A percentile compares a stretch with the other conserved stretches of the same genome.
Evolutionary conservation across 148 eudicot species (phyloP).

Genomic region (Suaeda aralocaspica): DNA sequence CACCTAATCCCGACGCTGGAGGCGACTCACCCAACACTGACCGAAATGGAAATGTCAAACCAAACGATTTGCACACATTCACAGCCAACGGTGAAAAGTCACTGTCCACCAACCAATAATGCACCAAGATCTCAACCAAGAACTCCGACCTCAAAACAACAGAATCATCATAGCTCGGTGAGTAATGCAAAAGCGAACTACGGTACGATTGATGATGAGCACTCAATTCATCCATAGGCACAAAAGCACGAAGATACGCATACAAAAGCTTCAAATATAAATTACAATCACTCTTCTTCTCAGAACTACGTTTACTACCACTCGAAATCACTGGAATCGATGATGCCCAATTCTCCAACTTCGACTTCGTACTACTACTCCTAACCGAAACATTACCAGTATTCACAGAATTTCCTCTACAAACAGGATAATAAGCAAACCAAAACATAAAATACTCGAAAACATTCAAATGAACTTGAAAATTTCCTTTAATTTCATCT

Average conservation of each 20-base stretch:
- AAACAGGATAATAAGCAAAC: conserved; percentile 96
- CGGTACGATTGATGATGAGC: conserved; percentile 55
- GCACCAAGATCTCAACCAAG: conserved; percentile 52
- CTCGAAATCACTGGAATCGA: conserved; percentile 62
- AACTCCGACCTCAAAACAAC: conserved; percentile 57
- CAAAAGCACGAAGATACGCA: conserved; percentile 61
- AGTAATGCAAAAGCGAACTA: conserved; percentile 75
- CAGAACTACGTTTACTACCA: conserved; percentile 40
- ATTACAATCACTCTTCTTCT: conserved; percentile 48
- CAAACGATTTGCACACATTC: conserved; percentile 59
- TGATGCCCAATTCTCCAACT: conserved; percentile 82
- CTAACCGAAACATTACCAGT: conserved; percentile 30
- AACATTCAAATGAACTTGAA: conserved; percentile 74
- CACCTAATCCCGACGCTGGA: conserved; percentile 79
- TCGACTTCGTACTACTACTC: conserved; percentile 40
- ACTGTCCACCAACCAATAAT: conserved; percentile 83
- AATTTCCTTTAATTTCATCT: conserved; percentile 43
- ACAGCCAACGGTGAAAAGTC: conserved; percentile 81
- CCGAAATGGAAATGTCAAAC: conserved; percentile 55
- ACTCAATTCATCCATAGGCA: conserved; percentile 54
- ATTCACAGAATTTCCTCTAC: conserved; percentile 54
- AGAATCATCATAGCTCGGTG: conserved; percentile 44
- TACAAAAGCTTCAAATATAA: conserved; percentile 59
- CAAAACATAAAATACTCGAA: conserved; percentile 88
- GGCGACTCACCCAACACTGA: conserved; percentile 67